phyloP scores from a whole-genome alignment of 1,284 basidiomycete genomes.

The Ceratobasidium sp. region DNA sequence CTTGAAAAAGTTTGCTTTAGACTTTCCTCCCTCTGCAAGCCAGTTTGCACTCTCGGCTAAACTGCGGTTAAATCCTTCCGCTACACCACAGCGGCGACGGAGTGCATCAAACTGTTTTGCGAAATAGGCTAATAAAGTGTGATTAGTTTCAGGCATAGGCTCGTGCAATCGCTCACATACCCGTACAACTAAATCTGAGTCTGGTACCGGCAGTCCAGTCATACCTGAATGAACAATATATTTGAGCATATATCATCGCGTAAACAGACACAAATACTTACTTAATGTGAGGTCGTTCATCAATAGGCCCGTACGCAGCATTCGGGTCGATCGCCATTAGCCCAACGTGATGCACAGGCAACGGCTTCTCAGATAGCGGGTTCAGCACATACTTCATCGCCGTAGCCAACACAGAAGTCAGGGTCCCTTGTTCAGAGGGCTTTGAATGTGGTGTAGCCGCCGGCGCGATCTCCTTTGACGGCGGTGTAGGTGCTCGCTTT shows the following conservation, averaged over 20 bases:
- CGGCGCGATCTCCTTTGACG: conserved; percentile 42
- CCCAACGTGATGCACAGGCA: conserved; percentile 57
- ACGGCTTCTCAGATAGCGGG: conserved; percentile 50
- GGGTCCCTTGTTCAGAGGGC: conserved; percentile 53
- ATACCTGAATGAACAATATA: conserved; percentile 24
- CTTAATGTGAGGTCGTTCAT: conserved; percentile 79
- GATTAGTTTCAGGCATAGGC: background rate
- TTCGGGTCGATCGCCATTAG: conserved; percentile 58
- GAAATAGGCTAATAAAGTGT: conserved; percentile 64
- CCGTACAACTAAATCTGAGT: conserved; percentile 76
- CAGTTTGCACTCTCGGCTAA: conserved; percentile 71
- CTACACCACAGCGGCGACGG: conserved; percentile 71
- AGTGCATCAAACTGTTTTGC: conserved; percentile 79
- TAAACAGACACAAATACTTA: conserved; percentile 54
- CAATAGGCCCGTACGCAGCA: conserved; percentile 56
- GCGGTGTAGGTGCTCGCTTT: conserved; percentile 32
- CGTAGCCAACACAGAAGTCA: conserved; percentile 64
- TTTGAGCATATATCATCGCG: background rate
- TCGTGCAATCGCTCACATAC: background rate
- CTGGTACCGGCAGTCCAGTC: conserved; percentile 78
- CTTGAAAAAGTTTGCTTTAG: conserved; percentile 76
- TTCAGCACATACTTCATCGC: conserved; percentile 69
- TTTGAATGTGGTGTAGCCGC: conserved; percentile 28
- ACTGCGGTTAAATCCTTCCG: conserved; percentile 68
- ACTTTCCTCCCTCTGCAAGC: conserved; percentile 66